Base-by-base conservation (phyloP, 2,329 filamentous ascomycete species). In the Elsinoe arachidis region DNA sequence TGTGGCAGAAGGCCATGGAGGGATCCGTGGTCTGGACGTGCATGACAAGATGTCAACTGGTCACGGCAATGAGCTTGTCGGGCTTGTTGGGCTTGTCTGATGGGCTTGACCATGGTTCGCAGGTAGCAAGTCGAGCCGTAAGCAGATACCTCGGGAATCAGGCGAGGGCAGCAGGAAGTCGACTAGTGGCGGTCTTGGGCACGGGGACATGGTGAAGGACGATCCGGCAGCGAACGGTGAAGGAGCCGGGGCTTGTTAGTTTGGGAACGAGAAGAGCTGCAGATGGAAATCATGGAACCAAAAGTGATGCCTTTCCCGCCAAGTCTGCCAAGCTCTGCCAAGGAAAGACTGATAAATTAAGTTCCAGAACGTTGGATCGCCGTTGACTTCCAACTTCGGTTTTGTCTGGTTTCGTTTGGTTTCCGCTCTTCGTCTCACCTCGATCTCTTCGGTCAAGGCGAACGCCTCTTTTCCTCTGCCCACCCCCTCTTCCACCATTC, bases 311-410 rank as follows among this genome's bases (percentile, higher is more conserved):
- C 26, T 30, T 30, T 30, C 9, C 26, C 26, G 26, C 26, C 26
- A 30, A 23, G 26, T 46, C 19, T 7, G 41, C 21, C 19, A 23
- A 21, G 33, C 26, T 19, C 21, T 10, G 19, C 47, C 47, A 52
- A 52, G 47, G 14, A 35, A 19, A 37, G 11, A 4, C 33, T 30
- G 11, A 10, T 39, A 1, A 10, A 39, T 21, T 12, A 39, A 39
- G 49, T 26, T 53, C 49, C 49, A 39, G 33, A 39, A 34, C 49
- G 49, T 53, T 53, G 33, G 33, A 53, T 37, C 15, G 33, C 49
- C 19, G 41, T 30, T 39, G 10, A n/a, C 15, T 15, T 35, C 19
- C 49, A 35, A 17, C n/a, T 51, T 35, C 7, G 49, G 49, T 21
- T 15, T 44, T 19, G 3, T 44, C n/a, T n/a, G n/a, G n/a, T n/a